Conservation (phyloP, 805 yeast species). For the Schwanniomyces sp. region DNA sequence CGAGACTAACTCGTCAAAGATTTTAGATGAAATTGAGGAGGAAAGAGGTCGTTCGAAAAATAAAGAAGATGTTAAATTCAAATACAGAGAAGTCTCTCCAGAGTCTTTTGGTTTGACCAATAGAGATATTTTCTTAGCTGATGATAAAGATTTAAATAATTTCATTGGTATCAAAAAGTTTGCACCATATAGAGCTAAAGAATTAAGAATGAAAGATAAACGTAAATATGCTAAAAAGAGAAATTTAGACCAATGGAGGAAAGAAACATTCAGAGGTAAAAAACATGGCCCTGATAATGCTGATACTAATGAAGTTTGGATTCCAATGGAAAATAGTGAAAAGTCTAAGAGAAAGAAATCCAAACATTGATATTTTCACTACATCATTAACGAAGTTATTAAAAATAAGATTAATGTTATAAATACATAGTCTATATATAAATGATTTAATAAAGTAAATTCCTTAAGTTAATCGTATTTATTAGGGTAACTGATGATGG, state of each 20-base stretch:
- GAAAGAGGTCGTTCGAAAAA: constrained; percentile 57
- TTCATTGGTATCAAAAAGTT: constrained; percentile 87
- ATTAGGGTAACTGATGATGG: constrained; percentile 39
- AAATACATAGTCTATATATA: not conserved
- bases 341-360: not conserved
- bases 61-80: constrained; percentile 55
- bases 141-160: constrained; percentile 80
- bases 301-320: constrained; percentile 40
- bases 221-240: constrained; percentile 81
- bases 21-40: constrained; percentile 68
- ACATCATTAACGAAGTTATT: not conserved
- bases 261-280: constrained; percentile 68
- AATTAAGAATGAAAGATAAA: constrained; percentile 70
- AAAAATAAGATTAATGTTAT: not conserved
- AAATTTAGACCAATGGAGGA: constrained; percentile 87
- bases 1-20: constrained; percentile 64
- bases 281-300: constrained; percentile 45
- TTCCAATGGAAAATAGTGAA: constrained; percentile 24
- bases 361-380: not conserved
- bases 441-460: not conserved
- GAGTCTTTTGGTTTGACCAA: constrained; percentile 85
- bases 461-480: constrained; percentile 24
- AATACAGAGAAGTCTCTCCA: constrained; percentile 93
- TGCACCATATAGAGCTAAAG: constrained; percentile 87
- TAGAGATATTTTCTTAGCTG: constrained; percentile 86